Evolutionary conservation across 192 early-diverging fungal genomes (phyloP).

Genomic region (Entophlyctis luteolus): DNA sequence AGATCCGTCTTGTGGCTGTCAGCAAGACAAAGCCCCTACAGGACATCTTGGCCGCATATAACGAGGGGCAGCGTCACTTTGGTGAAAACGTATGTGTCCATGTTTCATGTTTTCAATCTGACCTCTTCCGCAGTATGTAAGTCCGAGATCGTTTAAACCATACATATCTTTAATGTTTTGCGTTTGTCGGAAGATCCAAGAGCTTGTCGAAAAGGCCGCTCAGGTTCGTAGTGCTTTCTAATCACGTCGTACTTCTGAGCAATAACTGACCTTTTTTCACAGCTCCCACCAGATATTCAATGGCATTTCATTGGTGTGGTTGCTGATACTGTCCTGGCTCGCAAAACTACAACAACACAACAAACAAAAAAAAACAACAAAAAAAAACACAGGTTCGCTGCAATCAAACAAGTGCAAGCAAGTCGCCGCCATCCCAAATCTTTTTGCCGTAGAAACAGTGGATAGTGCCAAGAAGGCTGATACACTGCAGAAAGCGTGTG

Average conservation of each 20-base stretch:
- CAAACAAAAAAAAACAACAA: neutral
- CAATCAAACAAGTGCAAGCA: constrained; percentile 96
- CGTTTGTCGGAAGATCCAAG: constrained; percentile 93
- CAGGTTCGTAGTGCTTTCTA: constrained; percentile 38
- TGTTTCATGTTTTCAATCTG: constrained; percentile 11
- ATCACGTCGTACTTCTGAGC: too few species aligned
- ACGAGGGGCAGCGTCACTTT: constrained; percentile 86
- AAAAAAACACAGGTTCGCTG: constrained; percentile 43
- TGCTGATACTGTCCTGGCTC: neutral
- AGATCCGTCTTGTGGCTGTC: constrained; percentile 80
- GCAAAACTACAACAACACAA: neutral
- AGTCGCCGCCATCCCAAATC: constrained; percentile 80
- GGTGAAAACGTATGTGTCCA: constrained; percentile 82
- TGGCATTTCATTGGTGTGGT: constrained; percentile 93
- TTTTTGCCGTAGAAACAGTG: constrained; percentile 91
- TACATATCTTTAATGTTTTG: neutral
- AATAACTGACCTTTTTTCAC: too few species aligned
- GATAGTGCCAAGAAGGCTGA: constrained; percentile 73
- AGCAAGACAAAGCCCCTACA: constrained; percentile 86
- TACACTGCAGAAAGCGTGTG: constrained; percentile 63
- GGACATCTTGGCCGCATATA: constrained; percentile 75
- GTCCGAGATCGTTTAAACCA: too few species aligned
- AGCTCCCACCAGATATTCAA: constrained; percentile 80
- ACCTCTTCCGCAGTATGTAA: constrained; percentile 34
- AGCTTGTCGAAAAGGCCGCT: constrained; percentile 82